Conservation (phyloP, 495 filamentous ascomycete genomes). For the Cudoniella acicularis region DNA sequence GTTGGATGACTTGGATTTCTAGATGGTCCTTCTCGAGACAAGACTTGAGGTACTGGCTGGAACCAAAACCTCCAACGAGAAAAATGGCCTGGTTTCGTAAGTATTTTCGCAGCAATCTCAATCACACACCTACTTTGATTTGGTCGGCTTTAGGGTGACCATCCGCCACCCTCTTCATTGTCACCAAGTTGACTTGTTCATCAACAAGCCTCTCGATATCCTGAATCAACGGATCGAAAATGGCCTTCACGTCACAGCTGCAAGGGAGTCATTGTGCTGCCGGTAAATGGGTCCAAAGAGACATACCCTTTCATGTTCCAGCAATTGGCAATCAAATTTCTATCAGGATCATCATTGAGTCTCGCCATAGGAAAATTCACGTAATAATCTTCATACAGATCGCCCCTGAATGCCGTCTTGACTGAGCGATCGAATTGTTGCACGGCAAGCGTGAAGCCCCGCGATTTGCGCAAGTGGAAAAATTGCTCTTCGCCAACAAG, state of each 20-base stretch:
- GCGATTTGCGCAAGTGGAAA: conserved; percentile 18
- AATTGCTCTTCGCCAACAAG: conserved; percentile 27
- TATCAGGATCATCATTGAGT: conserved; percentile 24
- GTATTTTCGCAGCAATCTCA: not conserved
- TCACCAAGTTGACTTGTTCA: conserved; percentile 28
- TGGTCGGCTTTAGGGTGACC: not conserved
- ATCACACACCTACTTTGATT: not conserved
- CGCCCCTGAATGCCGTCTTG: conserved; percentile 24
- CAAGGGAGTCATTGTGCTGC: too few species aligned
- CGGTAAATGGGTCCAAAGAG: too few species aligned
- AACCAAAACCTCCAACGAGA: conserved; percentile 43
- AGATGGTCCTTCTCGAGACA: conserved; percentile 26
- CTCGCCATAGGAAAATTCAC: conserved; percentile 30
- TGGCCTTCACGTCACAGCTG: conserved; percentile 30
- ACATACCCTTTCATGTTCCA: conserved; percentile 25
- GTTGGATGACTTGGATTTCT: conserved; percentile 36
- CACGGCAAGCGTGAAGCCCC: conserved; percentile 17
- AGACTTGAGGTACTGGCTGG: conserved; percentile 33
- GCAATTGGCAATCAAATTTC: conserved; percentile 21
- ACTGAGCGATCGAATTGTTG: conserved; percentile 26
- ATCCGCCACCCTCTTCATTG: not conserved
- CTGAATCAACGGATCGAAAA: conserved; percentile 36
- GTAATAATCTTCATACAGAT: conserved; percentile 21
- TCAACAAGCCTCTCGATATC: conserved; percentile 34
- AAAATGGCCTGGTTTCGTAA: conserved; percentile 13